phyloP scores from a whole-genome alignment of 257 asterid genomes.

The Plectranthus barbatus region DNA sequence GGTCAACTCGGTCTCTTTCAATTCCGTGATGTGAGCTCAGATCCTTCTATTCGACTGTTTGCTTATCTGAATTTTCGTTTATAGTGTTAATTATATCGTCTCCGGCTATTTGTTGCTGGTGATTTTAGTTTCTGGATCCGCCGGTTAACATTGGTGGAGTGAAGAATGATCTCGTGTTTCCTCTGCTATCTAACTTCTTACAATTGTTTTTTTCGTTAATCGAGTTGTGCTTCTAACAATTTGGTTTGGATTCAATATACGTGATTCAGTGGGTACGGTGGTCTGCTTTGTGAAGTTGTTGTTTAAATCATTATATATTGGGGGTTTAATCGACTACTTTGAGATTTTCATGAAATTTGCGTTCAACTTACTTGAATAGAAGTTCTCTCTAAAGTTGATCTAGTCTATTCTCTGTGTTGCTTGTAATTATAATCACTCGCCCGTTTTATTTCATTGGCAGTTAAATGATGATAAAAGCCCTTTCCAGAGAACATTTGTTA shows the following conservation, averaged over 20 bases:
- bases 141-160: not conserved
- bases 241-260: not conserved
- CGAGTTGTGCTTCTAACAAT: not conserved
- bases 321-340: not conserved
- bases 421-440: slow-evolving; percentile 12
- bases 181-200: slow-evolving; percentile 1
- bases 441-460: slow-evolving; percentile 42
- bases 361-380: slow-evolving; percentile 5
- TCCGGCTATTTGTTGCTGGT: not conserved
- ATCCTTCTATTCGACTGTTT: slow-evolving; percentile 17
- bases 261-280: not conserved
- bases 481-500: slow-evolving; percentile 86
- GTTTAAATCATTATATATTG: not conserved
- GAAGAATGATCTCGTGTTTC: slow-evolving; percentile 7
- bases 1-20: slow-evolving; percentile 96
- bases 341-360: not conserved
- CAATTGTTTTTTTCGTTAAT: not conserved
- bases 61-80: not conserved
- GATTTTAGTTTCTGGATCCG: slow-evolving; percentile 9
- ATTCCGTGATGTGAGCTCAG: slow-evolving; percentile 74
- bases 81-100: not conserved
- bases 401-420: not conserved
- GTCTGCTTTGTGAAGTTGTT: not conserved
- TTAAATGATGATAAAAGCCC: slow-evolving; percentile 90
- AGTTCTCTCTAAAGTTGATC: not conserved